Percentiles rank a stretch among this genome's conserved stretches.
These are phyloP conservation scores for Dactylellina drechsleri DNA, from an alignment of 2,329 filamentous ascomycete genomes.

Conservation along the genomic window DNA sequence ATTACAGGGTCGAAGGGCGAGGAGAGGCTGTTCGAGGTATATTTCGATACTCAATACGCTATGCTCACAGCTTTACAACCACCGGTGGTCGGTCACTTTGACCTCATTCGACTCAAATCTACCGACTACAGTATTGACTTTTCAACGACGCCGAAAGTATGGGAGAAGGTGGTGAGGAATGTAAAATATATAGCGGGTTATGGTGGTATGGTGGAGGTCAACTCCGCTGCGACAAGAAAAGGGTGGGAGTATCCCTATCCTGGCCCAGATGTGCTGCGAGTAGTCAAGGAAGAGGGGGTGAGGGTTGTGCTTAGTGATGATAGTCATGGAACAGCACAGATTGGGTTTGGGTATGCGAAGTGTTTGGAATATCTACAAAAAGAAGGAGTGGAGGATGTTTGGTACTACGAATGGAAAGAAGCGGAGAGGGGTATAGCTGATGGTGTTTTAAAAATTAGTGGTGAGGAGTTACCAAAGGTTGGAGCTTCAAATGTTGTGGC, in stretches of 20 bases:
- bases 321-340: constrained; percentile 86
- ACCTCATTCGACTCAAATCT: constrained; percentile 85
- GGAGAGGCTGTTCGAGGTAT: constrained; percentile 78
- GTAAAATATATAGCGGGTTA: constrained; percentile 75
- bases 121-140: constrained; percentile 67
- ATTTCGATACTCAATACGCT: constrained; percentile 85
- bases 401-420: constrained; percentile 55
- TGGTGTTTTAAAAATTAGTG: constrained; percentile 13
- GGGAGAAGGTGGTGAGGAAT: constrained; percentile 69
- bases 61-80: constrained; percentile 81
- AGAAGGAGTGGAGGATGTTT: constrained; percentile 72
- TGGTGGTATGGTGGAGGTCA: constrained; percentile 87
- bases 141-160: constrained; percentile 12
- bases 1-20: constrained; percentile 70
- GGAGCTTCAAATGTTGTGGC: constrained; percentile 12
- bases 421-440: constrained; percentile 14
- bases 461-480: constrained; percentile 24
- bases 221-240: constrained; percentile 86
- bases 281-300: constrained; percentile 71
- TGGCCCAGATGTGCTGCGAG: constrained; percentile 78
- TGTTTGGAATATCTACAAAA: constrained; percentile 76
- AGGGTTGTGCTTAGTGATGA: constrained; percentile 93
- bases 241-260: constrained; percentile 93
- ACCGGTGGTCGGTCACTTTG: constrained; percentile 89
- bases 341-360: constrained; percentile 82